Base-by-base conservation (phyloP, 2,329 filamentous ascomycete species). In the Calonectria pteridis region DNA sequence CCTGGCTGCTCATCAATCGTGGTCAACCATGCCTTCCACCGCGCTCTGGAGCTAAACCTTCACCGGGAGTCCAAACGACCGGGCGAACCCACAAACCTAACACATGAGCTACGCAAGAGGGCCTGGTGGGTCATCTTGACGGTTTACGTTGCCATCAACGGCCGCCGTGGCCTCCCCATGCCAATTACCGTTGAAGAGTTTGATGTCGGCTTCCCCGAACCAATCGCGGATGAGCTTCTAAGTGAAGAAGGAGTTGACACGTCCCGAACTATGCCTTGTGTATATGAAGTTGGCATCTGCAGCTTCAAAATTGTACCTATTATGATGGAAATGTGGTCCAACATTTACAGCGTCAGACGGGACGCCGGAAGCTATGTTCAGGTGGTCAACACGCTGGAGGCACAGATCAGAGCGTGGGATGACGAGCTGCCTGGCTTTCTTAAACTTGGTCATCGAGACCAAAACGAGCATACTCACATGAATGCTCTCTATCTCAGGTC, bases 141-240 rank as follows among this genome's bases (percentile, higher is more conserved):
- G 6, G 87, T 95, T 18, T 89, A 92, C 73, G 88, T 94, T 13
- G 91, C 91, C n/a, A 86, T 96, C 13, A 92, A 92, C 77, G 94
- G 94, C 26, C 94, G 94, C 72, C 90, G 96, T 43, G 95, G 95
- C 23, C 89, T 93, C 20, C 95, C 95, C 1, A 94, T 97, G 89
- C 91, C 93, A 1, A 89, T 97, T 62, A 90, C 91, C 14, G 86
- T 92, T 4, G 91, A 94, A 66, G 94, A 97, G 76, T 93, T 95
- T 77, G 95, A 97, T 79, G 91, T 94, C 43, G 94, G 95, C 74
- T 90, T 95, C 62, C 95, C 94, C 1, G 89, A 94, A 71, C 86
- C 91, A 6, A 88, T 96, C 37, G 88, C 93, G 31, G 95, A 97
- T 81, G 92, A 94, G 77, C 87, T 92, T 35, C 88, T 95, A 0